A percentile compares a stretch with the other conserved stretches of the same genome.
Conservation (phyloP, 805 yeast species). For the Candida silvicultrix region DNA sequence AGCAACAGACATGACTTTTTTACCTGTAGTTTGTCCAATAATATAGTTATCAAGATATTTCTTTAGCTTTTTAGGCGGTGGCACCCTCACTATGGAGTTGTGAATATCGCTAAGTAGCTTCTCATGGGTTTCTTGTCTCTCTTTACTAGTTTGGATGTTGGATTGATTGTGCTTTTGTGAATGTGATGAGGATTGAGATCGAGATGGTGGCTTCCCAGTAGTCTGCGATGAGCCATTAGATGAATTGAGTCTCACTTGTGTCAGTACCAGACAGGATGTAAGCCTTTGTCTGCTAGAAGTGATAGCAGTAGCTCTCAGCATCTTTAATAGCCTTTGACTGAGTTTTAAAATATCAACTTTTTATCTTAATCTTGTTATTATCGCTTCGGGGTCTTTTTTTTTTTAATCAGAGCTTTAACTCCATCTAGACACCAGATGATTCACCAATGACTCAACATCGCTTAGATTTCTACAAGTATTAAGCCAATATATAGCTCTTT, state of each 20-base stretch:
- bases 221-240: background rate
- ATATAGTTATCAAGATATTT: conserved; percentile 43
- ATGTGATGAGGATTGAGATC: too few relatives aligned
- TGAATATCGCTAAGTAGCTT: conserved; percentile 4
- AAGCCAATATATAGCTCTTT: too few relatives aligned
- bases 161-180: background rate
- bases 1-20: conserved; percentile 54
- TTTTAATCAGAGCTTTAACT: too few relatives aligned
- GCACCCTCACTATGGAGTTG: conserved; percentile 25
- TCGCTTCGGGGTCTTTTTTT: too few relatives aligned
- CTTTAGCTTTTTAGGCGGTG: conserved; percentile 42
- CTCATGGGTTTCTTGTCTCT: background rate
- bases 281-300: background rate
- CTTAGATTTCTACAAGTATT: too few relatives aligned
- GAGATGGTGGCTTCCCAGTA: background rate
- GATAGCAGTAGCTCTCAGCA: background rate
- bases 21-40: conserved; percentile 50
- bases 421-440: too few relatives aligned
- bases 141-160: background rate
- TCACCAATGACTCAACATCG: too few relatives aligned
- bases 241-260: background rate
- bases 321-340: background rate
- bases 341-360: too few relatives aligned
- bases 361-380: too few relatives aligned
- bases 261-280: background rate